phyloP scores from a whole-genome alignment of 495 filamentous ascomycete species.

The Viridothelium virens region DNA sequence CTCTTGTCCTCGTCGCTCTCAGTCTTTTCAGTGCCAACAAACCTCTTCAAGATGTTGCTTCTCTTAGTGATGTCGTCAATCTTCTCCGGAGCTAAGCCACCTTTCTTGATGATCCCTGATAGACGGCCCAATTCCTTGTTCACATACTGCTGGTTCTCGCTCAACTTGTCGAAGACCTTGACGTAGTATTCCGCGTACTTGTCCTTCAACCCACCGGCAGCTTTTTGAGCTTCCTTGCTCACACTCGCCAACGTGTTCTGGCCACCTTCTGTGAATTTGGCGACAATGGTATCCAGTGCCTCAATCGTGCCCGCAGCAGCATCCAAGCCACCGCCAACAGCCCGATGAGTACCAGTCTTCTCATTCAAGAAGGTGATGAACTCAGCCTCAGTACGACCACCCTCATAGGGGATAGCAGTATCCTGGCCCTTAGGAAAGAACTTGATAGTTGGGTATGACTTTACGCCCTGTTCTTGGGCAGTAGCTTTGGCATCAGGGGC shows the following conservation, averaged over 20 bases:
- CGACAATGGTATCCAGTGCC: constrained; percentile 63
- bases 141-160: constrained; percentile 65
- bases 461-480: constrained; percentile 68
- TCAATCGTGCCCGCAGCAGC: constrained; percentile 73
- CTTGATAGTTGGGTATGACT: constrained; percentile 92
- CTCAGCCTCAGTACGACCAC: constrained; percentile 68
- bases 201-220: constrained; percentile 57
- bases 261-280: constrained; percentile 54
- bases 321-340: constrained; percentile 72
- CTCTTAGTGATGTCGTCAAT: constrained; percentile 78
- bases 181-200: constrained; percentile 93
- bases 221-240: constrained; percentile 59
- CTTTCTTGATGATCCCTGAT: constrained; percentile 73
- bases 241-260: constrained; percentile 48
- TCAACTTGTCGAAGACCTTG: constrained; percentile 78
- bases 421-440: constrained; percentile 89
- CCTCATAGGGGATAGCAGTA: constrained; percentile 62
- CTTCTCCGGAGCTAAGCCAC: constrained; percentile 77
- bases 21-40: constrained; percentile 39
- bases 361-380: constrained; percentile 78
- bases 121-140: constrained; percentile 80
- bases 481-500: constrained; percentile 71
- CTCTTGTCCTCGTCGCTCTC: not conserved
- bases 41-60: constrained; percentile 80
- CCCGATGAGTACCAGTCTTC: constrained; percentile 82